These are phyloP conservation scores for Kodamaea anthophila DNA, from an alignment of 1,139 yeast species.

Conservation along the genomic window DNA sequence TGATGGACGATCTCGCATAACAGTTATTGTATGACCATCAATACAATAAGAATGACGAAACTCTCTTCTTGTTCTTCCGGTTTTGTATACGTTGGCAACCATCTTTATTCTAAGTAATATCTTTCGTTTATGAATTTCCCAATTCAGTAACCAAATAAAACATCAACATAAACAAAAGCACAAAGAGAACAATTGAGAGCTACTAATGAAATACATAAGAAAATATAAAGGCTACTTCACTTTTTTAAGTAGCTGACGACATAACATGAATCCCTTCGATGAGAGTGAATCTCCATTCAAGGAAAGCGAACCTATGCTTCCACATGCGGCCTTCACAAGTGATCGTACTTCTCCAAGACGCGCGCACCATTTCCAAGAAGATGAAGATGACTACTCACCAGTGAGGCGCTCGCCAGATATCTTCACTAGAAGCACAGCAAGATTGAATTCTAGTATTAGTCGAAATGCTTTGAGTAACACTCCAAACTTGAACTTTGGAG, in stretches of 20 bases:
- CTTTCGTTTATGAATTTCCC: too few species aligned
- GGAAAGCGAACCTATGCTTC: conserved; percentile 28
- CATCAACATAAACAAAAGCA: too few species aligned
- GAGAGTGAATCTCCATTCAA: conserved; percentile 29
- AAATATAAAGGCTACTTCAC: conserved; percentile 2
- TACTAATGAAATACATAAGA: conserved; percentile 1
- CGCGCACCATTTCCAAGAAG: conserved; percentile 21
- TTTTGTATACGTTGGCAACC: too few species aligned
- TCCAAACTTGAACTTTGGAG: conserved; percentile 20
- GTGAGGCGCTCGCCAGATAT: conserved; percentile 41
- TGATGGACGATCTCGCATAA: too few species aligned
- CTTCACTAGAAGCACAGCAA: conserved; percentile 42
- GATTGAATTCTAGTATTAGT: conserved; percentile 39
- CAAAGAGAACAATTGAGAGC: too few species aligned
- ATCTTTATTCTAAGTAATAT: too few species aligned
- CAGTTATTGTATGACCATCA: too few species aligned
- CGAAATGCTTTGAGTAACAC: conserved; percentile 16
- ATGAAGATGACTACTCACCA: conserved; percentile 19
- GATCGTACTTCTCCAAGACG: conserved; percentile 37
- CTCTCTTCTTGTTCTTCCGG: too few species aligned
- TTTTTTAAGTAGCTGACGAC: conserved; percentile 1
- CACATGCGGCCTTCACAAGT: conserved; percentile 37
- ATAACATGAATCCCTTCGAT: conserved; percentile 28
- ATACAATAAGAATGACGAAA: too few species aligned
- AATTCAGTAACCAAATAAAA: too few species aligned